Evolutionary conservation across 352 stramenopile genomes (phyloP).

Genomic region (Phytophthora fragariae): DNA sequence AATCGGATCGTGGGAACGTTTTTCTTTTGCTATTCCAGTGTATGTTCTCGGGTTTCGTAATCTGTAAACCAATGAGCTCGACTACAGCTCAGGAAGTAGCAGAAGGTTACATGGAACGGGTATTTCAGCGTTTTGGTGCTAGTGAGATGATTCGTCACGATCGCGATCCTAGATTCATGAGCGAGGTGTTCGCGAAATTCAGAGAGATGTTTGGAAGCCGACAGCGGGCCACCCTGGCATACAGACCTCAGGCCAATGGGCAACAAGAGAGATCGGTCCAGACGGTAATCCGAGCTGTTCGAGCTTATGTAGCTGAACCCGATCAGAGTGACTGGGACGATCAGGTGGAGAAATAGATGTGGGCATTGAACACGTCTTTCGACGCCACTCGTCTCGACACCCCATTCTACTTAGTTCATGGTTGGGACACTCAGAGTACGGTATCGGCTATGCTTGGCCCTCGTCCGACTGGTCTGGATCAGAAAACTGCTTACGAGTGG

Average conservation of each 20-base stretch:
- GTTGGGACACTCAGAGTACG: background rate
- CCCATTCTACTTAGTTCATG: conserved; percentile 7
- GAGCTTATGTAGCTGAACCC: background rate
- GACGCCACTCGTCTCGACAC: background rate
- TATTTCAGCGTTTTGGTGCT: background rate
- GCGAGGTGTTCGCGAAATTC: background rate
- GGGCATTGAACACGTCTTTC: background rate
- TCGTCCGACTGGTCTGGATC: background rate
- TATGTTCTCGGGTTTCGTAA: too few species aligned
- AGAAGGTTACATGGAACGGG: conserved; percentile 1
- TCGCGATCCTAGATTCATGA: background rate
- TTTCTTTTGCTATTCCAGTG: too few species aligned
- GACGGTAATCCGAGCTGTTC: background rate
- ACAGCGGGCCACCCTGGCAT: background rate
- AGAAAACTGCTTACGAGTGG: background rate
- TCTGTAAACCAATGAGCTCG: background rate
- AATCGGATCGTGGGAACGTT: too few species aligned
- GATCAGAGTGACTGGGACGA: conserved; percentile 14
- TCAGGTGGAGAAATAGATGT: background rate
- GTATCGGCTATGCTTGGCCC: background rate
- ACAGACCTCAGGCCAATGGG: background rate
- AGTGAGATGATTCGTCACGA: background rate
- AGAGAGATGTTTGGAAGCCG: background rate
- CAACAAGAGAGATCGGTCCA: conserved; percentile 8
- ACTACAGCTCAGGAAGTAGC: background rate